A percentile compares a stretch with the other conserved stretches of the same genome.
Conservation (phyloP, 352 stramenopile genomes). For the Globisporangium uncinulatum region DNA sequence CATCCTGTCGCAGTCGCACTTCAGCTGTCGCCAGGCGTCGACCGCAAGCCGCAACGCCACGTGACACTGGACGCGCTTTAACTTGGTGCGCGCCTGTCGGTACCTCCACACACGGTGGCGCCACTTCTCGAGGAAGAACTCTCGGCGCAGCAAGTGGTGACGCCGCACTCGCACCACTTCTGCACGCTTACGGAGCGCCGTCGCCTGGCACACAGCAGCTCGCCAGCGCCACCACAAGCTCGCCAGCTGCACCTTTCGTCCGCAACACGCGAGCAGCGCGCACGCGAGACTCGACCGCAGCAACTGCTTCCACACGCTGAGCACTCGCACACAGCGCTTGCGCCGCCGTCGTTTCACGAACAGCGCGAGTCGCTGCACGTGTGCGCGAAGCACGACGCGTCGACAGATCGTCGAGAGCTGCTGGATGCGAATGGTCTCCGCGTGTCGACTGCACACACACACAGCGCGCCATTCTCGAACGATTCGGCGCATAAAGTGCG, state of each 20-base stretch:
- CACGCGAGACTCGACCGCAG: neutral
- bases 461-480: neutral
- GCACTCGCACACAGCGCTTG: neutral
- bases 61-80: neutral
- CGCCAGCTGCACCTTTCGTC: neutral
- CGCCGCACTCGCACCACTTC: neutral
- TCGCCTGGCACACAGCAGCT: neutral
- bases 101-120: neutral
- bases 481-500: neutral
- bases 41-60: neutral
- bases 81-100: neutral
- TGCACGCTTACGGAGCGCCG: neutral
- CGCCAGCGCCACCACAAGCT: constrained; percentile 1
- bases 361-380: neutral
- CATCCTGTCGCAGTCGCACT: neutral
- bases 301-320: neutral
- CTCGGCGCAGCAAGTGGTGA: neutral
- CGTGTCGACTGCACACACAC: neutral
- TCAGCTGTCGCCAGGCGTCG: neutral
- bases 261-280: neutral
- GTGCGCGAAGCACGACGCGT: neutral
- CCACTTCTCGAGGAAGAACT: constrained; percentile 3
- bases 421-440: neutral
- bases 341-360: neutral
- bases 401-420: neutral